Base-by-base conservation (phyloP, 345 rosid species). In the Acer campestre region DNA sequence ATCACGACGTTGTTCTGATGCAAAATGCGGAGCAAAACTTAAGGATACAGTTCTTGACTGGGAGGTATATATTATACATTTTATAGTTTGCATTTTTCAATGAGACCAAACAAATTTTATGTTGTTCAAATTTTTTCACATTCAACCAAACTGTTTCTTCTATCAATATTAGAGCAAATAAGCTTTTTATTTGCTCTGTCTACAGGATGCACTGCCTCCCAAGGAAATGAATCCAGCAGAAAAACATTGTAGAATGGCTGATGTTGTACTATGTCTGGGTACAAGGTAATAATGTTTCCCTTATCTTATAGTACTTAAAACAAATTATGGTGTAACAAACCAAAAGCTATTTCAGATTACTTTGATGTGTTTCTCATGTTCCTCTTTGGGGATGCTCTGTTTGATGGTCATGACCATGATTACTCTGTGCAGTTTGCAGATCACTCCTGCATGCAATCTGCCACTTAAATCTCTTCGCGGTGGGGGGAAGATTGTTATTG, bases 391-490 rank as follows among this genome's bases (percentile, higher is more conserved):
- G 53, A 35, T 79, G 22, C 63, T 63, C 68, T 56, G 51, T 22
- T 70, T 56, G 48, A 71, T 18, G 38, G 46, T 78, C 49, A 63
- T 63, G 78, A 56, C 40, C 63, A 46, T 78, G 73, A 67, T 80
- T 40, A 46, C 79, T 61, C 71, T 67, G 81, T 67, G 81, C 95
- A 96, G 99, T 88, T 90, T 96, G 97, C 99, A 96, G 90, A 96
- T 96, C 68, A 96, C 99, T 75, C 99, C 99, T 66, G 99, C 99
- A 38, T 96, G 99, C 94, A 96, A 96, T 81, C 83, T 96, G 85
- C 99, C 99, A 58, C 90, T 96, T 75, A 92, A 91, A 84, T 96
- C 88, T 87, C 94, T 92, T 63, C 88, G 84, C 23, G 92, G 95
- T 81, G 98, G 97, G 70, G 99, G 98, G 59, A 89, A 96, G 86